Percentiles rank a stretch among this genome's conserved stretches.
Conservation (phyloP, 1,139 yeast genomes). For the Lodderomyces jiufengensis region DNA sequence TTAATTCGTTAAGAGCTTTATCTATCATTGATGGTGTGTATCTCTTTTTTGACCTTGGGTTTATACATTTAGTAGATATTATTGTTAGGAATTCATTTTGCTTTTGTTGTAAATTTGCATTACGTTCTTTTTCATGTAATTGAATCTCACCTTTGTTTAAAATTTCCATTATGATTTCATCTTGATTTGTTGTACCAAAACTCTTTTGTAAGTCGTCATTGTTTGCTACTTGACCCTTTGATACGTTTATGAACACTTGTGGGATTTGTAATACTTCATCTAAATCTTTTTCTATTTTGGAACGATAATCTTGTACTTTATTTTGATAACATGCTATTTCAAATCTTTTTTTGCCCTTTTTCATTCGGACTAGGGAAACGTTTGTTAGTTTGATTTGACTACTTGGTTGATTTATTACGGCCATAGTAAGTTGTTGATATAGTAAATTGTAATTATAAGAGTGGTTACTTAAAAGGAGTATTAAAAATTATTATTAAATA, state of each 20-base stretch:
- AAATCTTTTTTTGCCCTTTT: slow-evolving; percentile 84
- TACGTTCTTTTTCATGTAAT: slow-evolving; percentile 89
- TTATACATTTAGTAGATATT: slow-evolving; percentile 86
- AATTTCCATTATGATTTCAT: slow-evolving; percentile 73
- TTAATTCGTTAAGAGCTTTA: slow-evolving; percentile 76
- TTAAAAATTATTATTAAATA: too few species aligned
- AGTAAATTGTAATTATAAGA: too few species aligned
- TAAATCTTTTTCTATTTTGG: slow-evolving; percentile 83
- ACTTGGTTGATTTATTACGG: slow-evolving; percentile 77
- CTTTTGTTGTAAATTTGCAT: slow-evolving; percentile 67
- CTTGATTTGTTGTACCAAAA: slow-evolving; percentile 74
- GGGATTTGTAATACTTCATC: slow-evolving; percentile 96
- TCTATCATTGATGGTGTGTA: slow-evolving; percentile 94
- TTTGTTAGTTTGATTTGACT: slow-evolving; percentile 88
- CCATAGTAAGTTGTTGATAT: slow-evolving; percentile 36
- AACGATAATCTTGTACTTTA: slow-evolving; percentile 93
- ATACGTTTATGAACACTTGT: slow-evolving; percentile 89
- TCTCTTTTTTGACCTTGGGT: slow-evolving; percentile 84
- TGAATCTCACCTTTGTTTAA: slow-evolving; percentile 90
- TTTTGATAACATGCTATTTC: slow-evolving; percentile 97
- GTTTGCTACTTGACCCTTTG: slow-evolving; percentile 92
- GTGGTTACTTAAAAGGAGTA: too few species aligned
- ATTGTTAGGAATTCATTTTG: slow-evolving; percentile 81
- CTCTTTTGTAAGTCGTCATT: slow-evolving; percentile 73
- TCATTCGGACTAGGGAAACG: slow-evolving; percentile 88